Evolutionary conservation across 805 yeast species (phyloP).

Genomic region (Ogataea angusta): DNA sequence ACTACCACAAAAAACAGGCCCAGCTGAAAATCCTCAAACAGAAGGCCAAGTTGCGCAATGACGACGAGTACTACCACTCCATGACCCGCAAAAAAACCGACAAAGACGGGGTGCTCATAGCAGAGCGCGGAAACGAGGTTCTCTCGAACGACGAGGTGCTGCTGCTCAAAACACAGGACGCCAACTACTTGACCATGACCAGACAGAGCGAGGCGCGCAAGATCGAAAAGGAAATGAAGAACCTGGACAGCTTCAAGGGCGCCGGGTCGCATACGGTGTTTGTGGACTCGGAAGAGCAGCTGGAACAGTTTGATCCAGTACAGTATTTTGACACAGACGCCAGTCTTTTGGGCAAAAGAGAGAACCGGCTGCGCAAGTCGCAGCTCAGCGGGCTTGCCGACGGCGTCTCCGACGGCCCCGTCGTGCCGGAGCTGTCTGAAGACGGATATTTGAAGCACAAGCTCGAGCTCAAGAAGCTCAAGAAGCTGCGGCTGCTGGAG

Average conservation of each 20-base stretch:
- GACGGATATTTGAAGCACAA: slow-evolving; percentile 24
- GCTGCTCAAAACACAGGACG: slow-evolving; percentile 86
- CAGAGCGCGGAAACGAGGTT: slow-evolving; percentile 61
- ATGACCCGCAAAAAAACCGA: slow-evolving; percentile 76
- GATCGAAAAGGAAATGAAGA: slow-evolving; percentile 53
- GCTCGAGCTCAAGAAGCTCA: slow-evolving; percentile 50
- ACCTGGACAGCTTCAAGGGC: slow-evolving; percentile 46
- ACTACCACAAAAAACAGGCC: slow-evolving; percentile 56
- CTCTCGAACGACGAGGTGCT: slow-evolving; percentile 73
- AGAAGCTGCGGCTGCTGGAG: slow-evolving; percentile 57
- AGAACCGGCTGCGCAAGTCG: slow-evolving; percentile 62
- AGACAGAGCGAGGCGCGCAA: slow-evolving; percentile 65
- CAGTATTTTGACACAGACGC: slow-evolving; percentile 68
- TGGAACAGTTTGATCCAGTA: slow-evolving; percentile 59
- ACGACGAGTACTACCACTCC: slow-evolving; percentile 95
- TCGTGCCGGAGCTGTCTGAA: slow-evolving; percentile 26
- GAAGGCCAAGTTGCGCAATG: slow-evolving; percentile 74
- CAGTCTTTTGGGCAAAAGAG: slow-evolving; percentile 56
- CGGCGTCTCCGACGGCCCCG: slow-evolving; percentile 10
- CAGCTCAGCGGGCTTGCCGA: slow-evolving; percentile 50
- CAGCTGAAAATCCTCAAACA: slow-evolving; percentile 66
- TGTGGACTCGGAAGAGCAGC: slow-evolving; percentile 60
- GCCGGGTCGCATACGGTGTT: slow-evolving; percentile 80
- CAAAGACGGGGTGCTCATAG: slow-evolving; percentile 59
- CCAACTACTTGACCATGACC: slow-evolving; percentile 76